Evolutionary conservation across 306 rosid species (phyloP), one percentile per base, ranked within the genome.

Genomic region (Pueraria montana): DNA sequence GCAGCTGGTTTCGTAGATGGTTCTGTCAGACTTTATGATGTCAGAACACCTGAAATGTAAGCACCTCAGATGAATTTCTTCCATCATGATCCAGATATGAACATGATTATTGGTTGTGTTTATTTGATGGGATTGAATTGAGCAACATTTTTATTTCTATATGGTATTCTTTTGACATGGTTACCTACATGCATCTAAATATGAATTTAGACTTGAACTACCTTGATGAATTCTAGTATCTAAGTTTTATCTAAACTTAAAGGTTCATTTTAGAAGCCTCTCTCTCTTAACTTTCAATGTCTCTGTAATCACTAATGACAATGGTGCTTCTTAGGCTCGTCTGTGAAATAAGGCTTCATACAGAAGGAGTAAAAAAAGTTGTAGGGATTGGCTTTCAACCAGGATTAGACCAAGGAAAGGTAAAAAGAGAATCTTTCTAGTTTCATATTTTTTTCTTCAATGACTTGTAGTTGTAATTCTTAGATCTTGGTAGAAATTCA

Each of bases 361-460:
- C 78, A 27, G 89, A 90, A 42, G 85, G 80, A 87, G 92, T 89
- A 49, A 95, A 90, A 82, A 90, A 91, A 84, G 97, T 95, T 32
- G 87, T 95, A 40, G 99, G 98, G 86, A 91, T 95, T 74, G 98
- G 98, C 82, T 95, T 92, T 89, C 99, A 95, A 83, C 99, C 99
- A 4, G 98, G 99, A 66, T 90, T 95, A 24, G 99, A 95, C 85
- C 89, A 90, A 16, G 89, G 93, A 64, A 93, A 95, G 99, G 99
- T 95, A 92, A 77, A 13, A 77, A 13, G 70, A 77, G 5, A 34
- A 55, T 26, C 56, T 72, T 62, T 1, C 82, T 26, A 74, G 73
- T 58, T 43, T 56, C 69, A 12, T 70, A 2, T 56, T 55, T 6
- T 56, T 56, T 56, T 36, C 62, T 69, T 17, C 2, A 20, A 53